phyloP scores from a whole-genome alignment of 192 early-diverging fungal species.

The Pilobolus umbonatus region DNA sequence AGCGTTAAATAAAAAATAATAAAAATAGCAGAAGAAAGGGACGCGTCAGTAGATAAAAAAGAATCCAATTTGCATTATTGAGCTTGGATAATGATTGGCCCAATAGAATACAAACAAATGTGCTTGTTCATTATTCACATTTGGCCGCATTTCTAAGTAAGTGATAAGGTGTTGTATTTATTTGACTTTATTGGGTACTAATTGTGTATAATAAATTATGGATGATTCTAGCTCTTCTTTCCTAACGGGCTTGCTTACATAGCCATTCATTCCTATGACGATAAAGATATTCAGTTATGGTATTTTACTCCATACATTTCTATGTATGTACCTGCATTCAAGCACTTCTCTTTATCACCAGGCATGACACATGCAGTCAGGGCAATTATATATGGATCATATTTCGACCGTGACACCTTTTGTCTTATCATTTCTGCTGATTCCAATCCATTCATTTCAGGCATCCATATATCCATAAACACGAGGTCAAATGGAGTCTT shows the following conservation, averaged over 20 bases:
- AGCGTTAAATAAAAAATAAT: background rate
- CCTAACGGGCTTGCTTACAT: constrained; percentile 42
- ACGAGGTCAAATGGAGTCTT: constrained; percentile 18
- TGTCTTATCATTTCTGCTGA: constrained; percentile 35
- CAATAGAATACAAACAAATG: too few relatives aligned
- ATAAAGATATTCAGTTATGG: background rate
- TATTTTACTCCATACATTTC: background rate
- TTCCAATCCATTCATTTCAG: constrained; percentile 44
- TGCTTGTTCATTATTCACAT: too few relatives aligned
- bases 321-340: constrained; percentile 15
- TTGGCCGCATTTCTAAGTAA: too few relatives aligned
- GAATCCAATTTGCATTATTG: background rate
- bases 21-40: background rate
- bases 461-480: constrained; percentile 51
- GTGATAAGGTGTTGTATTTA: too few relatives aligned
- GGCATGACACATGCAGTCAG: constrained; percentile 30
- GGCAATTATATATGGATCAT: constrained; percentile 26
- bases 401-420: background rate
- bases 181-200: too few relatives aligned
- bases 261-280: constrained; percentile 41
- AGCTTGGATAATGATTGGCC: too few relatives aligned
- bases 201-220: constrained; percentile 16
- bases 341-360: constrained; percentile 27
- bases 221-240: constrained; percentile 40
- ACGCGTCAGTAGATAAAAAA: too few relatives aligned